Conservation (phyloP, 2,329 filamentous ascomycete genomes). For the Cercospora citrullina region DNA sequence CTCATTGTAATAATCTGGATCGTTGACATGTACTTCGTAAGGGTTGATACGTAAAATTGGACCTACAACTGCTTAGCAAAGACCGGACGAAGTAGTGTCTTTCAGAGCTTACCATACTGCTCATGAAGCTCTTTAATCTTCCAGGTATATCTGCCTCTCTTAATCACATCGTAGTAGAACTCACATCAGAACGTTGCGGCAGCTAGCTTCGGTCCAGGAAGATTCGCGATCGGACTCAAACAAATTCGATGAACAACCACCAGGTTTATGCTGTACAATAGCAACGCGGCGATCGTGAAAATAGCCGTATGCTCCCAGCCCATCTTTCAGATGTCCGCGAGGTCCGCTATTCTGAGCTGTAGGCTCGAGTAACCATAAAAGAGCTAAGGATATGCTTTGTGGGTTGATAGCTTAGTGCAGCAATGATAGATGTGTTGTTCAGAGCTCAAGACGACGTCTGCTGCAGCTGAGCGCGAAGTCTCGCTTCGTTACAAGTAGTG, state of each 20-base stretch:
- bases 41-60: conserved; percentile 48
- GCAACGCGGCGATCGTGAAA: background rate
- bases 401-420: background rate
- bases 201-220: conserved; percentile 37
- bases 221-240: conserved; percentile 37
- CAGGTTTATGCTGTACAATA: conserved; percentile 11
- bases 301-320: background rate
- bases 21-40: conserved; percentile 45
- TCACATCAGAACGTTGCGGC: conserved; percentile 22
- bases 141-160: conserved; percentile 20
- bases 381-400: background rate
- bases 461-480: background rate
- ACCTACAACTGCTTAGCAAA: conserved; percentile 42
- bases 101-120: conserved; percentile 13
- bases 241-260: conserved; percentile 32
- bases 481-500: conserved; percentile 10
- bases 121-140: conserved; percentile 21
- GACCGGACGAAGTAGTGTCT: background rate
- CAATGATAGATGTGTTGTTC: background rate
- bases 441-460: background rate
- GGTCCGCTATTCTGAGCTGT: background rate
- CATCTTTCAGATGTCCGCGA: background rate
- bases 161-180: conserved; percentile 22
- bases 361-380: background rate
- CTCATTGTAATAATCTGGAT: conserved; percentile 39